Percentiles rank a stretch among this genome's conserved stretches.
phyloP scores from a whole-genome alignment of 192 early-diverging fungal species.

The Hyaloraphidium curvatum region DNA sequence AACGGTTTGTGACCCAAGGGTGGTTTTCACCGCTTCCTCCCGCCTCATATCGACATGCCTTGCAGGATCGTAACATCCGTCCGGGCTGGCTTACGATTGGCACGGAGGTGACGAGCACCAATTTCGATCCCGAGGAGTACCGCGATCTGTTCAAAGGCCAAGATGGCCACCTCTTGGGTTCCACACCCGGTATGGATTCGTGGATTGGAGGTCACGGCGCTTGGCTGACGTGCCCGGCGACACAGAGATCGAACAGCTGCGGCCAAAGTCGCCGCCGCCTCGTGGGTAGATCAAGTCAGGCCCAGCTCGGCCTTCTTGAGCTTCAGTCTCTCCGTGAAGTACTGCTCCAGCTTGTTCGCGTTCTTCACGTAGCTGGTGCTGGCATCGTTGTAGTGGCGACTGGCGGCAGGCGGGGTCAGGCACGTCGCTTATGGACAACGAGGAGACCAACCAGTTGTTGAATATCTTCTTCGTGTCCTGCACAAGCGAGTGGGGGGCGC shows the following conservation, averaged over 20 bases:
- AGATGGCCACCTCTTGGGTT: slow-evolving; percentile 11
- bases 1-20: slow-evolving; percentile 9
- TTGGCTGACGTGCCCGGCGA: not conserved
- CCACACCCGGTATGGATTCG: slow-evolving; percentile 11
- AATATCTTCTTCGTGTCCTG: slow-evolving; percentile 84
- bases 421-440: too few relatives aligned
- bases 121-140: slow-evolving; percentile 23
- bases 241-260: slow-evolving; percentile 24
- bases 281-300: too few relatives aligned
- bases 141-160: slow-evolving; percentile 12
- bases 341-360: slow-evolving; percentile 53
- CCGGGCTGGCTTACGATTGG: slow-evolving; percentile 43
- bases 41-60: not conserved
- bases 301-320: not conserved
- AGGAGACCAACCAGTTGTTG: too few relatives aligned
- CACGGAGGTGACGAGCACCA: slow-evolving; percentile 16
- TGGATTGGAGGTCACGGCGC: not conserved
- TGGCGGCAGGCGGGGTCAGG: too few relatives aligned
- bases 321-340: slow-evolving; percentile 48
- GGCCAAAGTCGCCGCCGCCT: slow-evolving; percentile 33
- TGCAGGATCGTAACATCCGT: slow-evolving; percentile 28
- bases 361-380: slow-evolving; percentile 63
- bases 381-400: slow-evolving; percentile 77
- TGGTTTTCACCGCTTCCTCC: not conserved
- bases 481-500: too few relatives aligned